Evolutionary conservation across 2,329 filamentous ascomycete genomes (phyloP), one percentile per base, ranked within the genome.

Genomic region (Blastomyces parvus): DNA sequence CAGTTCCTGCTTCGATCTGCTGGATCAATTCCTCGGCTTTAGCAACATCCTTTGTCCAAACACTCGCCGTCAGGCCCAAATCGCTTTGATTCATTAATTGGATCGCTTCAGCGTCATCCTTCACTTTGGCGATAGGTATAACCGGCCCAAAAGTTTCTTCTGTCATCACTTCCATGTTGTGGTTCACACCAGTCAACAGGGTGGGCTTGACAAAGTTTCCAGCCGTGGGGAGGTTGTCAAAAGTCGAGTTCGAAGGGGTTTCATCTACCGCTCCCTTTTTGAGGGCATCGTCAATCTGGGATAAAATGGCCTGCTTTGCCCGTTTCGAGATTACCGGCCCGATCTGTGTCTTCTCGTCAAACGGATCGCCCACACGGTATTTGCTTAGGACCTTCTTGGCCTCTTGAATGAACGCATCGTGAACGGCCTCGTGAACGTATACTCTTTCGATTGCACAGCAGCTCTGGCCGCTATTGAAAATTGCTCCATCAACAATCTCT

Each of bases 391-490:
- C 90, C 63, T 88, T 86, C 75, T 94, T 89, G 14, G 90, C 82
- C 5, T 88, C 90, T 60, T 85, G 81, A 60, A 97, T 82, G 70
- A 97, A 97, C 14, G 84, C 79, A 70, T 96, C 91, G 74, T 97
- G 86, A 59, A 97, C 85, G 69, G 84, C 86, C 72, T 89, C 88
- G 70, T 94, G 86, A 5, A 97, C 92, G 71, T 97, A 97, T 25
- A 97, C 86, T 42, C 93, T 84, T 79, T 97, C 93, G 62, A 97
- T 82, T 30, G 91, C 89, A 77, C 93, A 97, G 81, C 93, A 97
- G 74, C 91, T 96, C 80, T 97, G 93, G n/a, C 93, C 93, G 60
- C 92, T 96, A 79, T 97, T 97, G 82, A 97, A 97, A 63, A 97
- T 82, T n/a, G 91, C 88, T 25, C 93, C 93, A 70, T 97, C 93